phyloP scores from a whole-genome alignment of 441 rosid genomes.

The Mallotus repandus region DNA sequence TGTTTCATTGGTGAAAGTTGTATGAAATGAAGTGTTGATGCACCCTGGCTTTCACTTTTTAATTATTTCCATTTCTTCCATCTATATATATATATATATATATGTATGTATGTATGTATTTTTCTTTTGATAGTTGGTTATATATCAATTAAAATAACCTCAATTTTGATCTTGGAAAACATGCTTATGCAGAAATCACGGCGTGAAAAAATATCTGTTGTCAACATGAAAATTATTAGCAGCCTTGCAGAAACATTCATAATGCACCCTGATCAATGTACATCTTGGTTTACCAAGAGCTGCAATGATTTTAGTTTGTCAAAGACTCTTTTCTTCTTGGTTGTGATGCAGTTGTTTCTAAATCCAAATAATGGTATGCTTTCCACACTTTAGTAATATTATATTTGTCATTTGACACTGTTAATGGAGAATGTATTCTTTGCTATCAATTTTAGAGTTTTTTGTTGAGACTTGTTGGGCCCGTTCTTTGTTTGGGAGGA shows the following conservation, averaged over 20 bases:
- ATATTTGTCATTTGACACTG: not conserved
- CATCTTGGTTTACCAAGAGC: constrained; percentile 60
- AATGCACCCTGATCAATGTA: constrained; percentile 45
- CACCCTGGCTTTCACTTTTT: not conserved
- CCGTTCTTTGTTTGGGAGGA: not conserved
- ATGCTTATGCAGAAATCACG: constrained; percentile 59
- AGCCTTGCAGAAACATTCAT: constrained; percentile 58
- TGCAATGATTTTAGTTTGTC: constrained; percentile 50
- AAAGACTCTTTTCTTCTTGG: constrained; percentile 68
- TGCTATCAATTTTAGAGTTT: not conserved
- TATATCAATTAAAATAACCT: constrained; percentile 22
- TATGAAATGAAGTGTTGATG: not conserved
- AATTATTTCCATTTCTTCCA: not conserved
- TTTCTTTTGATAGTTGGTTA: constrained; percentile 10
- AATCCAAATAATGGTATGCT: constrained; percentile 42
- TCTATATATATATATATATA: not conserved
- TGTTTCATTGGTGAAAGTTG: constrained; percentile 3
- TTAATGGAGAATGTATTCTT: not conserved
- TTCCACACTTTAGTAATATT: constrained; percentile 9
- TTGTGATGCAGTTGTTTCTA: constrained; percentile 66
- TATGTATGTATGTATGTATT: no score
- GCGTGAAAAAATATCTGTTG: constrained; percentile 42
- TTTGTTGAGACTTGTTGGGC: not conserved
- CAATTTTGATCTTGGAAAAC: constrained; percentile 32
- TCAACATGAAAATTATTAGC: constrained; percentile 65